A percentile compares a stretch with the other conserved stretches of the same genome.
Evolutionary conservation across 176 grass and related monocot genomes (phyloP).

Genomic region (Oryza glumipatula): DNA sequence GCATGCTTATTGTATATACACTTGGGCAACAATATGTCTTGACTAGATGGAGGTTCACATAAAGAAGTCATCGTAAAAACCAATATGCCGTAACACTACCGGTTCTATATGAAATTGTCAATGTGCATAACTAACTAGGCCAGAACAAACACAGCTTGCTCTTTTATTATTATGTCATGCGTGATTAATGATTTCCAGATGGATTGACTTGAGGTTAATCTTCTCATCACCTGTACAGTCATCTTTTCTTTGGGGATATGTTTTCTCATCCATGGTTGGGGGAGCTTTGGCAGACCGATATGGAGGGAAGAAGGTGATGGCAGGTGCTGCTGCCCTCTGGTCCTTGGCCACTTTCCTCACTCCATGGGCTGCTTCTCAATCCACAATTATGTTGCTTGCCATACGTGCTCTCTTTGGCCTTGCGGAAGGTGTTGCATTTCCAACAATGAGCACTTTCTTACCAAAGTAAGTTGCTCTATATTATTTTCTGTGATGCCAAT

Average conservation of each 20-base stretch:
- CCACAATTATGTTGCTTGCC: slow-evolving; percentile 70
- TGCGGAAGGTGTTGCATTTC: slow-evolving; percentile 95
- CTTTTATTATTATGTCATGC: background rate
- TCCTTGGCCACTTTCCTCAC: slow-evolving; percentile 96
- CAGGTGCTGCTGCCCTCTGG: slow-evolving; percentile 79
- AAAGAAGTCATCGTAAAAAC: background rate
- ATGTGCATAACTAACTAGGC: background rate
- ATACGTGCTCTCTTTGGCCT: slow-evolving; percentile 78
- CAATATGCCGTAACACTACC: background rate
- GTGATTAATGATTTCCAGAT: slow-evolving; percentile 5
- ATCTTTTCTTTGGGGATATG: slow-evolving; percentile 94
- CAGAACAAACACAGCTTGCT: background rate
- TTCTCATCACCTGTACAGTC: slow-evolving; percentile 57
- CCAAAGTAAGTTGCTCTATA: slow-evolving; percentile 54
- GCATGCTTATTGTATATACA: background rate
- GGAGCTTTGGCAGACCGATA: slow-evolving; percentile 90
- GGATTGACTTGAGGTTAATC: background rate
- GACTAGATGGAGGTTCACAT: background rate
- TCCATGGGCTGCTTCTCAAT: slow-evolving; percentile 81
- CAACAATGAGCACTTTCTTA: slow-evolving; percentile 95
- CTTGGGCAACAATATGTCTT: background rate
- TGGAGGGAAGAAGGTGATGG: slow-evolving; percentile 92
- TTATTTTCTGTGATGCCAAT: background rate
- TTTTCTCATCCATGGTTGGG: slow-evolving; percentile 90
- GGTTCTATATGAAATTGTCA: background rate